Evolutionary conservation across 805 yeast species (phyloP), one percentile per base, ranked within the genome.

Genomic region (Candida xyloterini): DNA sequence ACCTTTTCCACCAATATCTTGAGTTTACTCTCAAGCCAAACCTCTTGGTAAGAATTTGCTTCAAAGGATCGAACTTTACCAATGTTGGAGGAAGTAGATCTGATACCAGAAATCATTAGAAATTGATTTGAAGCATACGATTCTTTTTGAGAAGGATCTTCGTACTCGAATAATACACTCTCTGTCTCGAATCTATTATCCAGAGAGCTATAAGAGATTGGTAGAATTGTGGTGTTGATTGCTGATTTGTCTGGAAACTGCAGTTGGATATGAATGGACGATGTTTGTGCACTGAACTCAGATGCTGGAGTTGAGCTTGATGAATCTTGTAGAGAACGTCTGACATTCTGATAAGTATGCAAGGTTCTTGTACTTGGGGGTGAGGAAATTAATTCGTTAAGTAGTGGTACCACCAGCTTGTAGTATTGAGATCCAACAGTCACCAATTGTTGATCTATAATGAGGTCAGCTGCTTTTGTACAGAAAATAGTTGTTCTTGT

Each of bases 191-290:
- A 35, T 3, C 51, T 53, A 4, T 63, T 60, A 4, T 56, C 55
- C 1, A 50, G 35, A 8, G 73, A 63, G 34, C 67, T 68, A 44
- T 54, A 73, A 0, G 74, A 65, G 1, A 77, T 45, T 1, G 84
- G 82, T 9, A 68, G 60, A 0, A 74, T 37, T 2, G 62, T 56
- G 0, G 57, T 23, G 20, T 50, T 56, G 4, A 74, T 20, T 1
- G 20, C 25, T 0, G 48, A 38, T 1, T 33, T 32, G 1, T 51
- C 46, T 5, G 55, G 42, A 3, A 70, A 29, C 3, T 38, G 40
- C 6, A 65, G 15, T 10, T 46, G 51, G 3, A 68, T 26, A 3
- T 50, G 51, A 5, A 71, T 53, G 2, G 67, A 55, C 0, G 76
- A 62, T 0, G 73, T 70, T 46, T 71, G 76, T 4, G 70, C 47